Conservation (phyloP, 768 basidiomycete species). For the Fomitopsis serialis region DNA sequence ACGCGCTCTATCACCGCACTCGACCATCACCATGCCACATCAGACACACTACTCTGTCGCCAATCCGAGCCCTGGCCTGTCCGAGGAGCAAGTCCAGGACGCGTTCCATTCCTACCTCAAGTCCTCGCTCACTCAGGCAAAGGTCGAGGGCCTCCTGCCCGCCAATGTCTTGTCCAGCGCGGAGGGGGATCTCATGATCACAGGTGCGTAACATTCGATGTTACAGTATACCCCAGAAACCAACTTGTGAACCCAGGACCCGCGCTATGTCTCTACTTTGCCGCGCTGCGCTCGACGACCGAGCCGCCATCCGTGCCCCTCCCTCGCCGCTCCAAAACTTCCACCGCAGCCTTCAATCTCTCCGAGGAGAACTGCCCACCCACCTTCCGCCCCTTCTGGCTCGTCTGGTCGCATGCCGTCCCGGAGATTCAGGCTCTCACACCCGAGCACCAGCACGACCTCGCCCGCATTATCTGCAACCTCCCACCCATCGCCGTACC, state of each 20-base stretch:
- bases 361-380: constrained; percentile 66
- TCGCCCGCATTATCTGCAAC: constrained; percentile 74
- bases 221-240: neutral
- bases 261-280: constrained; percentile 80
- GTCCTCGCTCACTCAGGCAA: constrained; percentile 70
- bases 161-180: constrained; percentile 70
- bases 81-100: constrained; percentile 66
- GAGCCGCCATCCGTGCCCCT: constrained; percentile 78
- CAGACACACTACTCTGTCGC: neutral
- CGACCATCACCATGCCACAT: too few species aligned
- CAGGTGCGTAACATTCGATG: constrained; percentile 44
- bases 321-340: constrained; percentile 46
- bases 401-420: constrained; percentile 67
- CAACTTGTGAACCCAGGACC: constrained; percentile 40
- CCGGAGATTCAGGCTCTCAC: constrained; percentile 55
- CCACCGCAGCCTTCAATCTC: constrained; percentile 37
- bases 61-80: constrained; percentile 25
- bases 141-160: constrained; percentile 68
- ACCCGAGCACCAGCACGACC: constrained; percentile 72
- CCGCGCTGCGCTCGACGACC: constrained; percentile 70
- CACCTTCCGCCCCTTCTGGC: constrained; percentile 61
- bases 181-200: constrained; percentile 82
- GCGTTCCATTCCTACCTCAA: constrained; percentile 81
- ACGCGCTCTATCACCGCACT: too few species aligned
- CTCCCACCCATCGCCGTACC: constrained; percentile 41